Evolutionary conservation across 352 stramenopile species (phyloP).

Genomic region (Pythium chondricola): DNA sequence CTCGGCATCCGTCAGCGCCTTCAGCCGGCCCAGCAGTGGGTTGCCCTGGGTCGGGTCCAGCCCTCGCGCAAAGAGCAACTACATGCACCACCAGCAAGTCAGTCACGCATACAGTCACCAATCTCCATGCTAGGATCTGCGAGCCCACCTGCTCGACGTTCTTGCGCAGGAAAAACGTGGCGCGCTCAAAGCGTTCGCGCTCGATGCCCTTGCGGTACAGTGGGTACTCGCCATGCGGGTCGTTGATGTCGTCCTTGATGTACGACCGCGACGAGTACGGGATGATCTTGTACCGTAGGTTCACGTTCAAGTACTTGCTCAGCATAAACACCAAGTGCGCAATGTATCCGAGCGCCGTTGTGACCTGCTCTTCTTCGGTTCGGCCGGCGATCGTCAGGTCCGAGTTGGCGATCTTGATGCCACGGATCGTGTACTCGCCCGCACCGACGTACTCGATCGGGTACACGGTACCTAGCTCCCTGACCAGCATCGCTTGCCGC

Average conservation of each 20-base stretch:
- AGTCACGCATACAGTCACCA: not conserved
- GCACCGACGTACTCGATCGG: conserved; percentile 78
- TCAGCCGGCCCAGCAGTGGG: conserved; percentile 56
- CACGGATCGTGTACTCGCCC: conserved; percentile 77
- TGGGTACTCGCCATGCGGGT: conserved; percentile 70
- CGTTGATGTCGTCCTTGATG: conserved; percentile 84
- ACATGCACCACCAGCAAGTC: conserved; percentile 2
- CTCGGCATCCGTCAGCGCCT: conserved; percentile 63
- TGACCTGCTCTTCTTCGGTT: conserved; percentile 75
- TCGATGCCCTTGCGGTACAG: conserved; percentile 78
- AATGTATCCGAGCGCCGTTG: conserved; percentile 81
- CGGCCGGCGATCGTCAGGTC: conserved; percentile 51
- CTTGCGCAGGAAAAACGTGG: conserved; percentile 70
- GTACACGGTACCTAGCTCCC: conserved; percentile 70
- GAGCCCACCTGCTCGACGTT: conserved; percentile 71
- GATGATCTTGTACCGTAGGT: conserved; percentile 74
- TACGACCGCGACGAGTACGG: conserved; percentile 77
- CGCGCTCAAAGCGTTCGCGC: conserved; percentile 70
- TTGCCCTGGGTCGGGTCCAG: conserved; percentile 61
- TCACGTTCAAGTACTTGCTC: conserved; percentile 85
- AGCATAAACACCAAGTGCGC: conserved; percentile 86
- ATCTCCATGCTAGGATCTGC: not conserved
- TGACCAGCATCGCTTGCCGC: conserved; percentile 71
- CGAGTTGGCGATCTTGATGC: conserved; percentile 68
- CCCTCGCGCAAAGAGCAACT: conserved; percentile 73